Percentiles rank a stretch among this genome's conserved stretches.
Evolutionary conservation across 805 yeast genomes (phyloP).

Genomic region (Metschnikowia proteae): DNA sequence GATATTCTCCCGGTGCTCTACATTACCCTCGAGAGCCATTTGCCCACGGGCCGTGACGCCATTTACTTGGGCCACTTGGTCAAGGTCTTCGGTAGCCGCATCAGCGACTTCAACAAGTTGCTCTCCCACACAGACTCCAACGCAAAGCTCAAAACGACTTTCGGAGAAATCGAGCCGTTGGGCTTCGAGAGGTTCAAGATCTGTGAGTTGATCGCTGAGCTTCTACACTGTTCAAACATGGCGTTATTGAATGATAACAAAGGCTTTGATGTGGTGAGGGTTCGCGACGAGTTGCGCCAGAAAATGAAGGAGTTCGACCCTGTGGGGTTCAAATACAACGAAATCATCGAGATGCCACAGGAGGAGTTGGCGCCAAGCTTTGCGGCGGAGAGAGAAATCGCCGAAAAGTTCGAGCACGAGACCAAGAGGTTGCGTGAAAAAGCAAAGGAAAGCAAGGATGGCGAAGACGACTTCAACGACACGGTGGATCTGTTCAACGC

Average conservation of each 20-base stretch:
- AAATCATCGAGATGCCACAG: conserved; percentile 36
- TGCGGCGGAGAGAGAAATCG: conserved; percentile 17
- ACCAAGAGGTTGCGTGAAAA: conserved; percentile 10
- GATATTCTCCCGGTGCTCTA: conserved; percentile 44
- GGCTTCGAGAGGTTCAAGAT: conserved; percentile 46
- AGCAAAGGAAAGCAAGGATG: conserved; percentile 5
- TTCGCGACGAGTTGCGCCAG: conserved; percentile 35
- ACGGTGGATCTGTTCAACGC: conserved; percentile 38
- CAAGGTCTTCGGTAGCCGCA: conserved; percentile 37
- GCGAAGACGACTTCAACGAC: conserved; percentile 22
- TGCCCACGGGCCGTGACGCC: conserved; percentile 47
- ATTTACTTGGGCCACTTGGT: conserved; percentile 43
- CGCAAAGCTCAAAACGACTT: conserved; percentile 22
- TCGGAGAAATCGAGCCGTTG: conserved; percentile 35
- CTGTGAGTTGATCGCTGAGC: conserved; percentile 45
- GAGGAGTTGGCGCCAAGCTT: conserved; percentile 15
- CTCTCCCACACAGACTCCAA: conserved; percentile 23
- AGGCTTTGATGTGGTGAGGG: conserved; percentile 39
- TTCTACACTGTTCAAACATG: conserved; percentile 46
- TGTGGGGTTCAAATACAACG: conserved; percentile 44
- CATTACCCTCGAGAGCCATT: conserved; percentile 43
- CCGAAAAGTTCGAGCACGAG: conserved; percentile 17
- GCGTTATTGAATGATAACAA: conserved; percentile 43
- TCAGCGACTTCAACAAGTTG: conserved; percentile 35
- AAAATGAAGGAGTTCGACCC: conserved; percentile 43